Evolutionary conservation across 2,329 filamentous ascomycete genomes (phyloP), one percentile per base, ranked within the genome.

Genomic region (Colletotrichum paranaense): DNA sequence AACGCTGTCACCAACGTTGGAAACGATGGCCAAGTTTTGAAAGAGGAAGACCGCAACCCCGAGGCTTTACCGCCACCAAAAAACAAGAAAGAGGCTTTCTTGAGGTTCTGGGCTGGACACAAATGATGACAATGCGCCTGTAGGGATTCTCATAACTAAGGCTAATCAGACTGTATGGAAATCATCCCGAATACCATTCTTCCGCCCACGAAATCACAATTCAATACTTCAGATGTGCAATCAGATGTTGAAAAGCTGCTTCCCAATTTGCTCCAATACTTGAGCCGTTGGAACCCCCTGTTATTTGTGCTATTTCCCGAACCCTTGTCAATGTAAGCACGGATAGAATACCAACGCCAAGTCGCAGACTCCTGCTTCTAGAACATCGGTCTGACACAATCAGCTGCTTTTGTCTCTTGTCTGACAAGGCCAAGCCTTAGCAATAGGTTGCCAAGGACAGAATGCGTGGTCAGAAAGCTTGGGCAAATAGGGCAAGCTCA

Each of bases 81-180:
- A 38, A 69, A 68, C 55, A 78, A 72, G 67, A 80, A 76, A 49
- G 77, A 78, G 70, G 76, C 74, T 11, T 78, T 79, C 57, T 52
- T 80, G 35, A 72, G 77, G n/a, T 79, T 79, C 65, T 80, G 78
- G 78, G 76, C 78, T 2, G 55, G 55, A 7, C 35, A 19, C 4
- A 26, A 49, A 30, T 68, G n/a, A 68, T 32, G 30, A 11, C 30
- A 1, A 32, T 32, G 30, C 30, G 30, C 8, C 30, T 32, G 30
- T 11, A 32, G 30, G 30, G 30, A 32, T 32, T 32, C 30, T 32
- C 30, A 11, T 9, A 11, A 32, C 30, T 32, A 3, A 32, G 9
- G 30, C 30, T 9, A 32, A 9, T 32, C 2, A 32, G 30, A 11
- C 8, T 11, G 8, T 32, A 32, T 32, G 35, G 14, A 42, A 42